Base-by-base conservation (phyloP, 495 filamentous ascomycete genomes). In the Cercophora samala region DNA sequence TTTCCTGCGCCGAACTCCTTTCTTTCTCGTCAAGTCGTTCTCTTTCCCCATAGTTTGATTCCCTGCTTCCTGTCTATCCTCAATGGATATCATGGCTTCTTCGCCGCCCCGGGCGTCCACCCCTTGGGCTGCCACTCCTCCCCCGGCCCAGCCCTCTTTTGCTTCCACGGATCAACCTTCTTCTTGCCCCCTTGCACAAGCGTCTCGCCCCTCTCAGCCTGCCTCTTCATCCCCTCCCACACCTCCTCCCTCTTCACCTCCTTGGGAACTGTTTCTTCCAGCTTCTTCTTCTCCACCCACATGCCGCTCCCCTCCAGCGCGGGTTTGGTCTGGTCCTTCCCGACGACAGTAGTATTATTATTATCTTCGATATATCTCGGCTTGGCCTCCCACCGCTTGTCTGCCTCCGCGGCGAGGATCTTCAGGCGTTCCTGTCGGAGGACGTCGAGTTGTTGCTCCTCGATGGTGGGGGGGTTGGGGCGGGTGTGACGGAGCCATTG, bases 401-500 rank as follows among this genome's bases (percentile, higher is more conserved):
- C 93, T 9, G 93, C 93, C 26, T 88, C 74, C 29, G 85, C 89
- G 1, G 91, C 95, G 3, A 96, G 83, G 5, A 87, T 68, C 73
- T 91, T 93, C 63, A 97, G 84, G 63, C 86, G 83, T 22, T 77
- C 79, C 73, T 89, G 90, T 19, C 95, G 85, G 1, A 81, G 64
- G 0, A 91, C 71, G 54, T 99, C 94, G 29, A 79, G 75, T 52
- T 81, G 79, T 70, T 96, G 94, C 76, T 99, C 95, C 19, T 81
- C 70, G 19, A 97, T 78, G 0, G 86, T 86, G 0, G 95, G 95
- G 0, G 96, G 82, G 6, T 85, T 74, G 6, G 72, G 19, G 4
- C 95, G 90, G 9, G 91, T 90, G 70, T 96, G 85, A 51, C 96
- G 92, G 15, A 99, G 88, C 95, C 95, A 99, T 76, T 97, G 94